Conservation (phyloP, 2,329 filamentous ascomycete genomes). For the Fusarium anguioides region DNA sequence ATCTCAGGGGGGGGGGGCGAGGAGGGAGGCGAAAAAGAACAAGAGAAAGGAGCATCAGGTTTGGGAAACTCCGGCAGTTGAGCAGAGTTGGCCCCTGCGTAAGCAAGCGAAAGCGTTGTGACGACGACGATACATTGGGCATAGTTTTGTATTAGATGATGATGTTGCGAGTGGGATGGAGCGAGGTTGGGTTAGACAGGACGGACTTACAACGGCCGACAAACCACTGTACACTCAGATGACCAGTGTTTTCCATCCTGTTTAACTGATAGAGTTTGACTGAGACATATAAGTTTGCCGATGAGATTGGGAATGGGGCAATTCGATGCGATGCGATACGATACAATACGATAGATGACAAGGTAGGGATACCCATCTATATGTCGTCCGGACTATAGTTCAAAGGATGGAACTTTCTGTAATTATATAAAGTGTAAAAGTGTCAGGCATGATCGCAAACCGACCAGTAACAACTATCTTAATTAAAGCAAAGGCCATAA, state of each 20-base stretch:
- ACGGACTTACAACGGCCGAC: slow-evolving; percentile 21
- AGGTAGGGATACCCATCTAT: slow-evolving; percentile 32
- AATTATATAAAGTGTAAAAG: not conserved
- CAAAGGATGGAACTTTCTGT: too few relatives aligned
- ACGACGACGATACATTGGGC: slow-evolving; percentile 11
- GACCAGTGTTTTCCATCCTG: not conserved
- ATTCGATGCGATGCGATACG: slow-evolving; percentile 1
- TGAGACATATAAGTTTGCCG: slow-evolving; percentile 22
- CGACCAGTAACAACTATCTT: not conserved
- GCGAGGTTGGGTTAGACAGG: slow-evolving; percentile 5
- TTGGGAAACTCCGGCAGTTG: slow-evolving; percentile 31
- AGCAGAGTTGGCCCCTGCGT: slow-evolving; percentile 16
- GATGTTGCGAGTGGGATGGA: not conserved
- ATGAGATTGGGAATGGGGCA: slow-evolving; percentile 1
- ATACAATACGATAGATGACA: slow-evolving; percentile 8
- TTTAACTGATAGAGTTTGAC: not conserved
- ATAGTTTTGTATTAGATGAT: slow-evolving; percentile 18
- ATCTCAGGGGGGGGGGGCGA: too few relatives aligned
- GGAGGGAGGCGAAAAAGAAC: not conserved
- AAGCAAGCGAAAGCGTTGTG: slow-evolving; percentile 18
- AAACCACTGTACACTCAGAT: not conserved
- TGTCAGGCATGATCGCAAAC: not conserved
- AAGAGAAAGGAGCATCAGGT: not conserved
- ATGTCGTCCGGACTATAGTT: slow-evolving; percentile 20
- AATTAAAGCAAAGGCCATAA: slow-evolving; percentile 27